Conservation (phyloP, 2,329 filamentous ascomycete genomes). For the Diaporthe humulicola region DNA sequence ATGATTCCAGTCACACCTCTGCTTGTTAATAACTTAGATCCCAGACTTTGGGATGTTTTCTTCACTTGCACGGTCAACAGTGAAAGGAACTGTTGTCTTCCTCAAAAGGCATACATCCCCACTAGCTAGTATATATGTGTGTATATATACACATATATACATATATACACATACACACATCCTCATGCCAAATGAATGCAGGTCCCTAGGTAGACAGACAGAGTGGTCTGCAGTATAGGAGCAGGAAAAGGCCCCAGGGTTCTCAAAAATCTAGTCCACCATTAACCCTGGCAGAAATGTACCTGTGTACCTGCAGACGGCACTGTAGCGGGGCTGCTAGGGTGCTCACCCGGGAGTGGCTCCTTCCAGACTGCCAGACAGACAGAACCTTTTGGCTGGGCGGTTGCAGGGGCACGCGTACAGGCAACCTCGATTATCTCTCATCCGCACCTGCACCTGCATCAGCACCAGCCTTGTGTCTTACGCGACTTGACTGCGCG, state of each 20-base stretch:
- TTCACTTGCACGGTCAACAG: background rate
- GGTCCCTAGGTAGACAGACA: too few relatives aligned
- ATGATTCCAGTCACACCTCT: background rate
- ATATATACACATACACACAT: background rate
- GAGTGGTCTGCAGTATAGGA: background rate
- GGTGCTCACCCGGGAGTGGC: background rate
- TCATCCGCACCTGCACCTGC: conserved; percentile 4
- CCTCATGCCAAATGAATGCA: background rate
- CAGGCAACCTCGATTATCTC: conserved; percentile 6
- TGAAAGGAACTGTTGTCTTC: background rate
- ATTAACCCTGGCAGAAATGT: conserved; percentile 8
- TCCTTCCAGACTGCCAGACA: too few relatives aligned
- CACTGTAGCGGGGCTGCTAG: background rate
- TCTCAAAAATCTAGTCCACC: background rate
- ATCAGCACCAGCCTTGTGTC: background rate
- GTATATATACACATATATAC: background rate
- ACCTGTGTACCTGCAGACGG: background rate
- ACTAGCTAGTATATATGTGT: background rate
- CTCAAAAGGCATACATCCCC: background rate
- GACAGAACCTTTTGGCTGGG: background rate
- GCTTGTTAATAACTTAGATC: background rate
- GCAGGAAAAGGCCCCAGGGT: background rate
- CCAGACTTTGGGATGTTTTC: background rate
- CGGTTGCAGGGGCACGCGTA: conserved; percentile 20
- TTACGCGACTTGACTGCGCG: conserved; percentile 9